phyloP scores from a whole-genome alignment of 108 stramenopile species.

The Cylindrotheca fusiformis region DNA sequence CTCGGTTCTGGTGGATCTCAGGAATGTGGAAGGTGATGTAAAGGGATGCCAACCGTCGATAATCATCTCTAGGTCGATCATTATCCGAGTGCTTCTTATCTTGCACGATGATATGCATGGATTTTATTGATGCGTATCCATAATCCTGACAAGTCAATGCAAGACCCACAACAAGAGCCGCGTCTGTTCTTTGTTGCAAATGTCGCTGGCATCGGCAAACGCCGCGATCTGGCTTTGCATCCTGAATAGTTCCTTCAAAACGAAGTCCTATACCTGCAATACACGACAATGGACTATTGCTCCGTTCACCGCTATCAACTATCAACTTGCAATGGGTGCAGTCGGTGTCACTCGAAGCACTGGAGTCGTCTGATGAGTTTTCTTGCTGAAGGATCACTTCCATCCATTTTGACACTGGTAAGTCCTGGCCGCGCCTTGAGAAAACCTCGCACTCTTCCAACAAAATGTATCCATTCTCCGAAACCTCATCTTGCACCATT shows the following conservation, averaged over 20 bases:
- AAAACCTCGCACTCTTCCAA: slow-evolving; percentile 33
- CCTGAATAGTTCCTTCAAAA: slow-evolving; percentile 32
- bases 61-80: slow-evolving; percentile 1
- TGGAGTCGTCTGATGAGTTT: background rate
- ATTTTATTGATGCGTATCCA: slow-evolving; percentile 30
- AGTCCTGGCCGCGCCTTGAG: slow-evolving; percentile 1
- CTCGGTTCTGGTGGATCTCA: background rate
- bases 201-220: background rate
- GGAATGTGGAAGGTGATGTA: slow-evolving; percentile 54
- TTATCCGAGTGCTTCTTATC: background rate
- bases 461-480: slow-evolving; percentile 37
- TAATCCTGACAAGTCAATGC: slow-evolving; percentile 26
- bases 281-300: too few relatives aligned
- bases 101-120: slow-evolving; percentile 2
- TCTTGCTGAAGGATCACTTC: background rate
- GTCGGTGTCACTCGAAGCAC: too few relatives aligned
- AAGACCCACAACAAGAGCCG: slow-evolving; percentile 29
- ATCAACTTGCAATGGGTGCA: too few relatives aligned
- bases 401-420: background rate
- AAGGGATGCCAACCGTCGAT: slow-evolving; percentile 25
- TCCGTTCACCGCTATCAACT: too few relatives aligned
- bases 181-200: slow-evolving; percentile 31
- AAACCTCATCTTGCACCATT: too few relatives aligned
- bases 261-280: background rate
- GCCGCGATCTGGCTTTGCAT: slow-evolving; percentile 21